Base-by-base conservation (phyloP, 257 asterid species). In the Solanum tarapatanum region DNA sequence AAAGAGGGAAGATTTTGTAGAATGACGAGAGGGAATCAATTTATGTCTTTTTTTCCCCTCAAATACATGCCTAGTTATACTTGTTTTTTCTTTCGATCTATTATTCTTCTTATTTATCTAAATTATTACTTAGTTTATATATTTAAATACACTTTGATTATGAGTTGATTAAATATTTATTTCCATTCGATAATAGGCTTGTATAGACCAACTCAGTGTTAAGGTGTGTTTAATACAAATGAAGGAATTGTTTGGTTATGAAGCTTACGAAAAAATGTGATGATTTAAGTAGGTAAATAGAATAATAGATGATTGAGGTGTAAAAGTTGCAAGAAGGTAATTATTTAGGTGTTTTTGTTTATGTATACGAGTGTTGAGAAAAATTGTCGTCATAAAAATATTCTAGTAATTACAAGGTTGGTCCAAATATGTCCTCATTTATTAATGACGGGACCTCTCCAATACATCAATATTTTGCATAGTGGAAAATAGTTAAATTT, bases 171-270 rank as follows among this genome's bases (percentile, higher is more conserved):
- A 23, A n/a, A 4, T 10, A 4, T n/a, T 23, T 62, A 0, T 2
- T 62, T n/a, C 0, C 26, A 23, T n/a, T 62, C 1, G 4, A n/a
- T 24, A n/a, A n/a, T 11, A 62, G 6, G 0, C 13, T 62, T 0
- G 3, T 4, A 1, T 4, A 10, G 7, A 2, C 1, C 7, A 62
- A 62, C 2, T 62, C 3, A 62, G 1, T 4, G 2, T 4, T 12
- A n/a, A 9, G 1, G 13, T n/a, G 28, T 23, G 3, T 62, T 62
- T 4, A 10, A n/a, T 64, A 21, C 68, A 21, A 58, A 58, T 58
- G 11, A 0, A 58, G 26, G 11, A 58, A 21, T 58, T 58, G 2
- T 21, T 58, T 58, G 4, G 66, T 58, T 58, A 58, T 58, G 26
- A 58, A 58, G 2, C 5, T 21, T 21, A 21, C 0, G 5, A 35